Base-by-base conservation (phyloP, 352 stramenopile species). In the Globisporangium cederbergense region DNA sequence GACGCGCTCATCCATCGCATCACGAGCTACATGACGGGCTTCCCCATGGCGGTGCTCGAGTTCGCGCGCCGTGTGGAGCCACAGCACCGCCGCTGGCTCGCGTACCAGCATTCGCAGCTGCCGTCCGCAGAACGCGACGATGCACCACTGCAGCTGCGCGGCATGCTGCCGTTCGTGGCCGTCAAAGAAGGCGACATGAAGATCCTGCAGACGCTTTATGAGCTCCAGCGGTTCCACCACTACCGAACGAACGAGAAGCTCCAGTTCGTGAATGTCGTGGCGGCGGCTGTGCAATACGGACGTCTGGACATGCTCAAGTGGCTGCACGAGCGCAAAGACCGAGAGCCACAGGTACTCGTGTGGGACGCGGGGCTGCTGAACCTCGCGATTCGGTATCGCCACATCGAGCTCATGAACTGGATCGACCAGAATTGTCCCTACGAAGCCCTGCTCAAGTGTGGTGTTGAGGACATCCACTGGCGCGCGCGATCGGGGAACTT, bases 331-430 rank as follows among this genome's bases (percentile, higher is more conserved):
- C 20, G 36, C 4, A 40, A 40, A n/a, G 16, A 30, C 2, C 2
- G 38, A 2, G 20, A 51, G 55, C 20, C 43, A 4, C 22, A 16
- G 5, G 14, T 34, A 14, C 11, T 58, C 30, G 25, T 18, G 5
- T 61, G 55, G 38, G 43, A 51, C 38, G 25, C 18, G 2, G 28
- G 34, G 6, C n/a, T 58, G 28, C 13, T 58, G 30, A 36, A 36
- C 30, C 34, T 58, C 18, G 51, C 51, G 51, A 58, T 58, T 11
- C 38, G 38, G 36, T 40, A 51, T 16, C 38, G 55, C 13, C 38
- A 61, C 16, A 22, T 61, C 4, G 55, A 49, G n/a, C 46, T 61
- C 22, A 49, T 61, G 38, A 38, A 61, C 55, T 61, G 55, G 55
- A 32, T 61, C 38, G 10, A 46, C 4, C 6, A 28, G 25, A 18